Conservation (phyloP, 805 yeast species). For the Pichia membranifaciens region DNA sequence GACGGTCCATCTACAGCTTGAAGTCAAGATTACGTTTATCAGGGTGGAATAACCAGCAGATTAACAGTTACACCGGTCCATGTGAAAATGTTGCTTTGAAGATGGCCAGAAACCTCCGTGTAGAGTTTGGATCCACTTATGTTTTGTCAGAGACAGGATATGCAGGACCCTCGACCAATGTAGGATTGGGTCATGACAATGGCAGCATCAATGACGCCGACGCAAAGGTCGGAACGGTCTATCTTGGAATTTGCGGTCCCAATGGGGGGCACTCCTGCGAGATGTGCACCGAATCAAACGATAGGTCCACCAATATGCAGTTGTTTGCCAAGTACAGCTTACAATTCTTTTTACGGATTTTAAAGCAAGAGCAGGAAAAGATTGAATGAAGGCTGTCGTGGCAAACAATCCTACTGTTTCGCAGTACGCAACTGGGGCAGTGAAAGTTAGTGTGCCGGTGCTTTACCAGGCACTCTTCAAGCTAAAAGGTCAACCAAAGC, state of each 20-base stretch:
- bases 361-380: neutral
- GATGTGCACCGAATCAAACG: conserved; percentile 39
- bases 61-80: conserved; percentile 73
- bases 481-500: too few relatives aligned
- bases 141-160: conserved; percentile 82
- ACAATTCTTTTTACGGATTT: conserved; percentile 10
- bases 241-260: conserved; percentile 66
- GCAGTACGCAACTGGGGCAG: too few relatives aligned
- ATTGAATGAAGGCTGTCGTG: too few relatives aligned
- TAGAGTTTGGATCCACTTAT: conserved; percentile 78
- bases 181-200: conserved; percentile 32
- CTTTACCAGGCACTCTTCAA: too few relatives aligned
- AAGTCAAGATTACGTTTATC: conserved; percentile 66
- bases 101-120: conserved; percentile 70
- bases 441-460: too few relatives aligned
- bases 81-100: conserved; percentile 67
- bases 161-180: conserved; percentile 64
- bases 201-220: conserved; percentile 23
- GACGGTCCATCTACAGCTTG: conserved; percentile 72
- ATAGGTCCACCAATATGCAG: conserved; percentile 68
- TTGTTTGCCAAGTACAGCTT: conserved; percentile 60
- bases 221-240: conserved; percentile 58
- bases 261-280: conserved; percentile 44
- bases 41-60: conserved; percentile 75
- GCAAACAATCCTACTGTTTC: too few relatives aligned